These are phyloP conservation scores for Takashimella koratensis DNA, from an alignment of 1,284 basidiomycete species.

Conservation along the genomic window DNA sequence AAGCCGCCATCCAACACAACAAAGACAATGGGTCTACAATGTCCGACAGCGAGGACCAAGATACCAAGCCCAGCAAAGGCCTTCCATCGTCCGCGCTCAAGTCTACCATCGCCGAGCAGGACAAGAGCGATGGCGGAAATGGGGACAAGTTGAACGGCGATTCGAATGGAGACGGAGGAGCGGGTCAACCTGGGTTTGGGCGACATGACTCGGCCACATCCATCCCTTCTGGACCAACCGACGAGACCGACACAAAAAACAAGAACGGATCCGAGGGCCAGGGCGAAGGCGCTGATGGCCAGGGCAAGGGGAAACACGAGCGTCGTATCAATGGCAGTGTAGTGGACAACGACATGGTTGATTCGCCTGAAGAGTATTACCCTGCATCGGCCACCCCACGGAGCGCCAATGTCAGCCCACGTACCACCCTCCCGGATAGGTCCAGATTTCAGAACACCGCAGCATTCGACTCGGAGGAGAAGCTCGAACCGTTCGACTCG, in stretches of 20 bases:
- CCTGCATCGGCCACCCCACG: not conserved
- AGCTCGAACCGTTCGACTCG: constrained; percentile 7
- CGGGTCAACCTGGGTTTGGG: not conserved
- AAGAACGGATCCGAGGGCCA: not conserved
- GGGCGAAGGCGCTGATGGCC: not conserved
- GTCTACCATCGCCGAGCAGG: not conserved
- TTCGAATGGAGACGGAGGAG: not conserved
- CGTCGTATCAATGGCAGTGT: not conserved
- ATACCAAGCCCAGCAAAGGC: not conserved
- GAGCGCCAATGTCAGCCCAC: not conserved
- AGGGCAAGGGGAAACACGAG: not conserved
- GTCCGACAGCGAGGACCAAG: not conserved
- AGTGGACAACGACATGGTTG: not conserved
- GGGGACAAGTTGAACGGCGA: not conserved
- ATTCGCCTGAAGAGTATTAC: not conserved
- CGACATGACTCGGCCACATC: not conserved
- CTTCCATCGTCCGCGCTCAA: not conserved
- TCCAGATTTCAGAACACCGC: too few species aligned
- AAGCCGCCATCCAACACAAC: not conserved
- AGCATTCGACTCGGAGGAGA: constrained; percentile 18
- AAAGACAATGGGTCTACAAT: not conserved
- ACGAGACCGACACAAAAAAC: not conserved
- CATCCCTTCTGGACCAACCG: not conserved
- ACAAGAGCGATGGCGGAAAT: not conserved
- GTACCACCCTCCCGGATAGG: too few species aligned